phyloP scores from a whole-genome alignment of 305 asterid species.

The Nicotiana rustica region DNA sequence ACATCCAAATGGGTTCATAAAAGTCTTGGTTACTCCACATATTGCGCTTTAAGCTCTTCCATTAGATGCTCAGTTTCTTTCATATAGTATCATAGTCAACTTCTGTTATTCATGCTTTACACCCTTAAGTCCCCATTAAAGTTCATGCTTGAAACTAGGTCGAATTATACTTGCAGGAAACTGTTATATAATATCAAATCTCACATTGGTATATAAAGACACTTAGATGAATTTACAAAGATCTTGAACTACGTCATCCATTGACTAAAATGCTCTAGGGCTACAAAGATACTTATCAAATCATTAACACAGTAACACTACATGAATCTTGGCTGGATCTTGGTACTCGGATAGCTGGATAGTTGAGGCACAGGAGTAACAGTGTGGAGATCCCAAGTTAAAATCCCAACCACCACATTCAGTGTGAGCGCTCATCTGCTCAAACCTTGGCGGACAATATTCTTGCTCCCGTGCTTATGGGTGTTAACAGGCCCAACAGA shows the following conservation, averaged over 20 bases:
- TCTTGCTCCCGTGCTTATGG: not conserved
- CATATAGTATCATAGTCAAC: slow-evolving; percentile 6
- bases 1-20: not conserved
- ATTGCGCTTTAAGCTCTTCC: not conserved
- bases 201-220: not conserved
- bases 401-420: not conserved
- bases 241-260: not conserved
- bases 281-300: not conserved
- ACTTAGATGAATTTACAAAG: not conserved
- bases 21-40: not conserved
- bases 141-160: not conserved
- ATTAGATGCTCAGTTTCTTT: not conserved
- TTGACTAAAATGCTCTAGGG: slow-evolving; percentile 4
- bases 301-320: not conserved
- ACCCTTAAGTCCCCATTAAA: not conserved
- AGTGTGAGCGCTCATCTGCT: not conserved
- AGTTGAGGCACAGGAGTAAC: too few relatives aligned
- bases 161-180: not conserved
- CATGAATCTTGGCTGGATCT: not conserved
- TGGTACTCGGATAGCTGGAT: not conserved
- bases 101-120: not conserved
- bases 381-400: not conserved
- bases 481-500: not conserved
- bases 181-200: not conserved
- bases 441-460: not conserved